A percentile compares a stretch with the other conserved stretches of the same genome.
Evolutionary conservation across 2,329 filamentous ascomycete genomes (phyloP).

Genomic region (Fusarium floridanum): DNA sequence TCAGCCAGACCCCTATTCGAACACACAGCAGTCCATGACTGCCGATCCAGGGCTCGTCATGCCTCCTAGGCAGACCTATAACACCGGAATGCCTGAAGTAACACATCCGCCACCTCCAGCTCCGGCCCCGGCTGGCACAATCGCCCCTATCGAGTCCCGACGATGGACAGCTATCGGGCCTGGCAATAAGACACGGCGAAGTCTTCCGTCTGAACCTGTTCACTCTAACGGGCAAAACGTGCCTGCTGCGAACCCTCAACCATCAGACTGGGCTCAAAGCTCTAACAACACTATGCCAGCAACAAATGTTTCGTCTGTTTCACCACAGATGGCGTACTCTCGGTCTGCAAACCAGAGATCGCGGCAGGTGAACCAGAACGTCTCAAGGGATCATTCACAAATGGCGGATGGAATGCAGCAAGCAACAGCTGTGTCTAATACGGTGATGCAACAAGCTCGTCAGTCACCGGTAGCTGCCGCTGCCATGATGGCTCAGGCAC

Average conservation of each 20-base stretch:
- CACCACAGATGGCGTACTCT: conserved; percentile 30
- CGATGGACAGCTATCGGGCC: conserved; percentile 23
- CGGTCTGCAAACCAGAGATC: conserved; percentile 10
- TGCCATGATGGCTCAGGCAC: conserved; percentile 48
- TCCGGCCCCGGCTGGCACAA: conserved; percentile 23
- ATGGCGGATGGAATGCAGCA: conserved; percentile 18
- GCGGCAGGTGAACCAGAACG: conserved; percentile 19
- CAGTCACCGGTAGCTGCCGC: conserved; percentile 46
- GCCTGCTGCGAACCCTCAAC: conserved; percentile 20
- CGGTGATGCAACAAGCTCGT: conserved; percentile 44
- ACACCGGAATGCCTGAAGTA: conserved; percentile 23
- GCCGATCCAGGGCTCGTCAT: conserved; percentile 22
- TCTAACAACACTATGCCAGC: conserved; percentile 6
- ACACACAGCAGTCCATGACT: conserved; percentile 26
- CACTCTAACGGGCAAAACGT: conserved; percentile 7
- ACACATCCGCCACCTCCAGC: conserved; percentile 22
- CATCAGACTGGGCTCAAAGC: conserved; percentile 31
- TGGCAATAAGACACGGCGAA: conserved; percentile 22
- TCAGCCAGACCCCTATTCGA: conserved; percentile 38
- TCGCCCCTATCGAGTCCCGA: conserved; percentile 27
- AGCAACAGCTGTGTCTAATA: conserved; percentile 15
- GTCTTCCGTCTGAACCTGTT: conserved; percentile 34
- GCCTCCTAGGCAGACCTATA: conserved; percentile 32
- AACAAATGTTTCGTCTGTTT: conserved; percentile 24
- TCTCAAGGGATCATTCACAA: conserved; percentile 19